Percentiles rank a stretch among this genome's conserved stretches.
Evolutionary conservation across 2,329 filamentous ascomycete genomes (phyloP).

Genomic region (Eurotiales sp.): DNA sequence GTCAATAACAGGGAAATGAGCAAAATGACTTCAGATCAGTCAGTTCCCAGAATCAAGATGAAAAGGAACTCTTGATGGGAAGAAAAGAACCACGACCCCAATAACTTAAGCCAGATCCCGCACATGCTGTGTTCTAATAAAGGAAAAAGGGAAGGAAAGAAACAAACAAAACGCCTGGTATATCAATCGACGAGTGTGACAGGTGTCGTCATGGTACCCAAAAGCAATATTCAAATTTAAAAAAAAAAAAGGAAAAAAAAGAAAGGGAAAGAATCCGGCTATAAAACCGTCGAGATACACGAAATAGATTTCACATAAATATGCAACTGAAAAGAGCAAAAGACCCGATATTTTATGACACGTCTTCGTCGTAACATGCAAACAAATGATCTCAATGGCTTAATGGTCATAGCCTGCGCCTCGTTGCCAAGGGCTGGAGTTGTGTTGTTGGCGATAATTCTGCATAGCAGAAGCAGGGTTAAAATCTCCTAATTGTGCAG

Average conservation of each 20-base stretch:
- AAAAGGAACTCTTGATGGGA: background rate
- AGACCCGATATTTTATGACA: slow-evolving; percentile 21
- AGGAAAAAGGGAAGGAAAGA: slow-evolving; percentile 14
- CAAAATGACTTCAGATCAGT: slow-evolving; percentile 8
- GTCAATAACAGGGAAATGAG: background rate
- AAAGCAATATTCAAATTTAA: background rate
- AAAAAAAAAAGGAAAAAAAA: too few relatives aligned
- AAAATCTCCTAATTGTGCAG: slow-evolving; percentile 18
- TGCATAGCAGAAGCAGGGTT: slow-evolving; percentile 27
- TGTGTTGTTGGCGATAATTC: slow-evolving; percentile 48
- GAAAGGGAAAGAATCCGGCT: slow-evolving; percentile 13
- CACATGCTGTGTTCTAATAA: slow-evolving; percentile 13
- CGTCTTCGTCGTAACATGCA: slow-evolving; percentile 36
- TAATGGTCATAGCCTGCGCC: slow-evolving; percentile 62
- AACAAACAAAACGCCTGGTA: slow-evolving; percentile 14
- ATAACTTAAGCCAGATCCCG: slow-evolving; percentile 8
- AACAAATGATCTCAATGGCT: slow-evolving; percentile 21
- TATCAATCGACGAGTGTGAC: slow-evolving; percentile 9
- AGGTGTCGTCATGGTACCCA: background rate
- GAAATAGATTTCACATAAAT: background rate
- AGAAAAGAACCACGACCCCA: background rate
- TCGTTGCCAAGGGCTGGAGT: slow-evolving; percentile 61
- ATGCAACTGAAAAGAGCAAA: slow-evolving; percentile 11
- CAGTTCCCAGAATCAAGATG: too few relatives aligned
- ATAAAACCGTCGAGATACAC: background rate